Evolutionary conservation across 495 filamentous ascomycete species (phyloP), one percentile per base, ranked within the genome.

Genomic region (Penicillium robsamsonii): DNA sequence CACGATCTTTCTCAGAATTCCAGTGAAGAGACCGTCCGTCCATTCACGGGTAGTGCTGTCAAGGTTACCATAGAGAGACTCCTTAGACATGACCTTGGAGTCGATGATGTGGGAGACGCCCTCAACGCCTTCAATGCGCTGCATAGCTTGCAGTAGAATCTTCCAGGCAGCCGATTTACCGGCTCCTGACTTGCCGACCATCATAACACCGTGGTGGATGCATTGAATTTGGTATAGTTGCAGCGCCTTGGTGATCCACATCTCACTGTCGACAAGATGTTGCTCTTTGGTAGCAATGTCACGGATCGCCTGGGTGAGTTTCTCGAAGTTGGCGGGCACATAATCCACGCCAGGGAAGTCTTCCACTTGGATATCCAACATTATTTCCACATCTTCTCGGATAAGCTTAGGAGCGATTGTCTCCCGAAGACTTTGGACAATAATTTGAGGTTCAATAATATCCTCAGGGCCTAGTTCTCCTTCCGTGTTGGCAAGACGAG

Each of bases 21-120:
- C 94, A 33, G 94, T 99, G 73, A 97, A 99, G 11, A 99, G 79
- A 66, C 94, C 94, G 64, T 99, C 94, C 0, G 93, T 97, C 94
- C 94, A 99, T 73, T 99, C 94, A 62, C 94, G 81, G 4, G 94
- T 99, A 11, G 94, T 99, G 44, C 89, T 92, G 70, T 99, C 94
- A 30, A 99, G 79, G 61, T 83, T 96, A 66, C 94, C 94, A 65
- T 97, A 99, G 5, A 99, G 80, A 5, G 87, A 87, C 71, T 99
- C 94, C 73, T 99, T 99, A 33, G 92, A 96, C 95, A 99, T 99
- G 67, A 99, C 95, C 75, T 99, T 99, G 22, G 93, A 93, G 71
- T 99, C 94, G 59, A 99, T 99, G 61, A 97, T 89, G 64, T 99
- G 95, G 62, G 84, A 95, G 31, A 97, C 90, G 35, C 95, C 92